Base-by-base conservation (phyloP, 176 grass and related monocot genomes). In the Poa annua region DNA sequence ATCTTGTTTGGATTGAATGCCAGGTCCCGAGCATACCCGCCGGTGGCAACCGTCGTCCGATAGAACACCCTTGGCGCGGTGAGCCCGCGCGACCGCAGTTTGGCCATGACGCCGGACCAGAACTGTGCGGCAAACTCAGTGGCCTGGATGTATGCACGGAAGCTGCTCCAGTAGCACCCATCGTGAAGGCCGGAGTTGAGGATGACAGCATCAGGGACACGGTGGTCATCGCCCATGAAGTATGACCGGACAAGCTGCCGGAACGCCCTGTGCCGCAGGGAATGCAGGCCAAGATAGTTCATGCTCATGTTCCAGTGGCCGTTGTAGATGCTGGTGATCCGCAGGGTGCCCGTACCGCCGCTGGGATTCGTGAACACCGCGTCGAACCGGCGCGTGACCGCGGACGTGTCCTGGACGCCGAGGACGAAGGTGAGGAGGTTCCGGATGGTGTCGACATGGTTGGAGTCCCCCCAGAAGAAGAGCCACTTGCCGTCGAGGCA, bases 381-480 rank as follows among this genome's bases (percentile, higher is more conserved):
- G 8, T 99, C 93, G 35, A 96, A 96, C 3, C 93, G 89, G 67
- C 96, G 93, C 1, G 91, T 90, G 19, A 99, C 93, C 1, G 74
- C 61, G 0, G 81, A 70, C 4, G 90, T 90, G 68, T 99, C 91
- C 0, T 74, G 16, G n/a, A 90, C 67, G 11, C 93, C 91, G 51
- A 99, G 93, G 20, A 99, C 83, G 42, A 99, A 88, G 17, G 83
- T 85, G 15, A 99, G 83, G 68, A 99, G 78, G 76, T 99, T 99
- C 3, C 93, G 80, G 71, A 99, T 92, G 64, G 96, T 99, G 83
- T 99, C 96, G 17, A 99, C 93, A 19, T 99, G 96, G 89, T 99
- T 99, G 68, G 96, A 99, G 57, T 99, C 96, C 35, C 96, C 96
- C 96, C 96, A 99, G 85, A 99, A 99, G 89, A 99, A 96, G 71